Evolutionary conservation across 345 rosid genomes (phyloP).

Genomic region (Moricandia arvensis): DNA sequence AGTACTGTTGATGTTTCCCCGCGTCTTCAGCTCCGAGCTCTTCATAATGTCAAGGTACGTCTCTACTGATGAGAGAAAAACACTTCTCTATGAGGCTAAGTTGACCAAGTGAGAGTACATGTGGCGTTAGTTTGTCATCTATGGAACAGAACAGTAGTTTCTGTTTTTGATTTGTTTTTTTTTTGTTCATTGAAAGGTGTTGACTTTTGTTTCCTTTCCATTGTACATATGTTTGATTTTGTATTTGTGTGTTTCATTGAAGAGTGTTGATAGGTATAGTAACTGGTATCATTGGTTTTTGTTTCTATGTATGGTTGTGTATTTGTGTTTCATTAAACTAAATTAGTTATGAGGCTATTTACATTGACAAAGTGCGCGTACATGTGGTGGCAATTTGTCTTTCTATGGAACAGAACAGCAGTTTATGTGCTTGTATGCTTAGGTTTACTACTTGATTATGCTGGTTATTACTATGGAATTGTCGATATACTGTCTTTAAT

Average conservation of each 20-base stretch:
- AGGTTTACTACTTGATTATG: background rate
- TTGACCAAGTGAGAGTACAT: background rate
- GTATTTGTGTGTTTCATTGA: too few species aligned
- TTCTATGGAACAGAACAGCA: too few species aligned
- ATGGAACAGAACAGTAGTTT: background rate
- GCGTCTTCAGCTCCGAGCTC: conserved; percentile 65
- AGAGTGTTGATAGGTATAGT: too few species aligned
- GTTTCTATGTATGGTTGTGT: background rate
- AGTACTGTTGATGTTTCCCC: conserved; percentile 62
- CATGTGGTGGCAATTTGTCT: too few species aligned
- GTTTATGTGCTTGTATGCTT: background rate
- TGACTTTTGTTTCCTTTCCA: too few species aligned
- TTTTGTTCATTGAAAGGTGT: too few species aligned
- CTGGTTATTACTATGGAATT: background rate
- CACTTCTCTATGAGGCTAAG: background rate
- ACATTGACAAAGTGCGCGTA: too few species aligned
- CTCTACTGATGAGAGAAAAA: background rate
- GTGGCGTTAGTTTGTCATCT: background rate
- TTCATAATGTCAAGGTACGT: conserved; percentile 77
- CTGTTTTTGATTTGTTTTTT: too few species aligned
- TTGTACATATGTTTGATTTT: too few species aligned
- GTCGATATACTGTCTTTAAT: background rate
- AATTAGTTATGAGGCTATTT: too few species aligned
- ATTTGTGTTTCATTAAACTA: too few species aligned
- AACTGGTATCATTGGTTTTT: too few species aligned